Evolutionary conservation across 805 yeast genomes (phyloP), one percentile per base, ranked within the genome.

Genomic region (Hermanozyma aechmeae): DNA sequence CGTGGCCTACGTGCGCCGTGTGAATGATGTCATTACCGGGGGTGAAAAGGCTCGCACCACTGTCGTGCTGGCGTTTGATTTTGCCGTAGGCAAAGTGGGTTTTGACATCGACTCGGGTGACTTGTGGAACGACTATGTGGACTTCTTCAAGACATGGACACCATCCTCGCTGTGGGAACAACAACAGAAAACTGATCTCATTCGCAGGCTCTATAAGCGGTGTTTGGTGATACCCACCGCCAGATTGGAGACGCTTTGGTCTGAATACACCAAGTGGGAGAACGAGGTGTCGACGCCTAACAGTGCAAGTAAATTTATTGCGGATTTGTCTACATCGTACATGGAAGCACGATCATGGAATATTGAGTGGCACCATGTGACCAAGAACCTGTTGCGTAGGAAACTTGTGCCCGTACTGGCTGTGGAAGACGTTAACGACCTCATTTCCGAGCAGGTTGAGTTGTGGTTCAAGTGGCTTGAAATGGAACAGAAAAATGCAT

Each of bases 71-170:
- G 94, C 96, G 1, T 89, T 77, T 50, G 93, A 86, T 36, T 73
- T 81, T 48, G 95, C 93, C 1, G 60, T 82, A 13, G 74, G 68
- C 16, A 71, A 76, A 35, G 83, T 87, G 28, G 96, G 96, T 0
- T 55, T 73, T 18, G 97, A 92, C 50, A 70, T 79, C 4, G 63
- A 70, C 20, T 71, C 87, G 13, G 78, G 80, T 18, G 61, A 62
- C 2, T 56, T 92, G 24, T 89, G 96, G 95, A 63, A 67, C 27
- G 92, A 82, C 42, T 92, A 84, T 48, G 49, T 92, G n/a, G 76
- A 69, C 7, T 86, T 85, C 45, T 65, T 86, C 37, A 77, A 75
- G 39, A 61, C 71, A 19, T 82, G 92, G 89, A 75, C 74, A 27
- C 87, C 95, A 3, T 66, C 73, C 12, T 74, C 77, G 20, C 73